These are phyloP conservation scores for Fusarium concolor DNA, from an alignment of 2,329 filamentous ascomycete species.

Conservation along the genomic window DNA sequence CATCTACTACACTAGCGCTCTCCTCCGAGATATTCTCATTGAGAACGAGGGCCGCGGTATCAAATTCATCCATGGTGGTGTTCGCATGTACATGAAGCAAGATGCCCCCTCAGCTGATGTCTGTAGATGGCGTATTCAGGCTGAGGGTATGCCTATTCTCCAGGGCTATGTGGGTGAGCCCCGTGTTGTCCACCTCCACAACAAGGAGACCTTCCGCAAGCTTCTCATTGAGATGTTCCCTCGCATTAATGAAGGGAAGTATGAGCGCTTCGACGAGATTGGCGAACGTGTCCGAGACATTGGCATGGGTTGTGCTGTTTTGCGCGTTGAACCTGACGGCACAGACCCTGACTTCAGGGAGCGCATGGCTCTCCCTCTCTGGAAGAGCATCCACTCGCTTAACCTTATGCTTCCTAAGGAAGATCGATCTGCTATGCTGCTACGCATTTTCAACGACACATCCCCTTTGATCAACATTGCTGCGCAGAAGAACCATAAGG, in stretches of 20 bases:
- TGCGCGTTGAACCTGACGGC: conserved; percentile 82
- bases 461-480: conserved; percentile 82
- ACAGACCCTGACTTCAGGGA: conserved; percentile 72
- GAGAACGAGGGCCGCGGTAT: conserved; percentile 91
- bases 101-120: conserved; percentile 88
- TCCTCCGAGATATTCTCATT: conserved; percentile 85
- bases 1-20: conserved; percentile 92
- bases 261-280: conserved; percentile 85
- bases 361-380: conserved; percentile 88
- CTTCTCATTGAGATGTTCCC: conserved; percentile 98
- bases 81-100: conserved; percentile 99
- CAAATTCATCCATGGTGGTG: conserved; percentile 95
- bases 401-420: conserved; percentile 99
- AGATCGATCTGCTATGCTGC: conserved; percentile 89
- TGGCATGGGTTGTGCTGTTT: conserved; percentile 90
- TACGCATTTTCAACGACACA: conserved; percentile 90
- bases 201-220: conserved; percentile 82
- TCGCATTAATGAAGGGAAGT: conserved; percentile 80
- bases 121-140: conserved; percentile 95
- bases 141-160: conserved; percentile 90
- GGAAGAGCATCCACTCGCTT: conserved; percentile 90
- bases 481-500: conserved; percentile 59
- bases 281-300: conserved; percentile 84
- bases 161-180: conserved; percentile 88
- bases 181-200: conserved; percentile 78